Percentiles rank a stretch among this genome's conserved stretches.
phyloP scores from a whole-genome alignment of 2,329 filamentous ascomycete species.

The Chaetomiaceae sp. region DNA sequence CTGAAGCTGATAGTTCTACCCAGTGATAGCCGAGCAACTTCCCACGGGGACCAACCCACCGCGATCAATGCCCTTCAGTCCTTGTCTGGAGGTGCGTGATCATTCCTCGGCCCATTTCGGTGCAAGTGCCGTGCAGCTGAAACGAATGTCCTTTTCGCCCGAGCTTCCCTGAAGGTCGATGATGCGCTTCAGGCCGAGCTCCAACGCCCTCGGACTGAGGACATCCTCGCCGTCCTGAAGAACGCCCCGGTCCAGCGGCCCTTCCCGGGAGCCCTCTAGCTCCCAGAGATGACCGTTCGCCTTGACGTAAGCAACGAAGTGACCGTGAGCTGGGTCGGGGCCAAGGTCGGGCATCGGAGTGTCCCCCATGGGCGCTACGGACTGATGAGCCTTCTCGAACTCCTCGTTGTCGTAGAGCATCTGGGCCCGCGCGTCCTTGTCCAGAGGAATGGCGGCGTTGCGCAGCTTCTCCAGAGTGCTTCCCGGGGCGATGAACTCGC shows the following conservation, averaged over 20 bases:
- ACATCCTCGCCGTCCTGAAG: constrained; percentile 54
- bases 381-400: constrained; percentile 67
- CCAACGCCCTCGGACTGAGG: constrained; percentile 60
- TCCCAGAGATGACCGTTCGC: constrained; percentile 64
- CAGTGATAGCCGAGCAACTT: too few relatives aligned
- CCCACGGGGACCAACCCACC: too few relatives aligned
- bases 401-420: constrained; percentile 64
- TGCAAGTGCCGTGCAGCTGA: constrained; percentile 36
- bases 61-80: too few relatives aligned
- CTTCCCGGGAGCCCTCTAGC: constrained; percentile 68
- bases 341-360: constrained; percentile 57
- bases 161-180: constrained; percentile 33
- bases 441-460: constrained; percentile 54
- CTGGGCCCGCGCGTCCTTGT: constrained; percentile 55
- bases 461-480: constrained; percentile 56
- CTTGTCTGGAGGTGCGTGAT: too few relatives aligned
- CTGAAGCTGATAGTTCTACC: too few relatives aligned
- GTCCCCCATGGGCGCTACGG: constrained; percentile 62
- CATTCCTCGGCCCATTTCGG: constrained; percentile 10
- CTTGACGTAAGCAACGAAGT: constrained; percentile 79
- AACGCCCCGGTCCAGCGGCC: constrained; percentile 60
- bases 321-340: constrained; percentile 50
- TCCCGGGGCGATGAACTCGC: constrained; percentile 44
- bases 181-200: constrained; percentile 46
- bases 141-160: constrained; percentile 31